Evolutionary conservation across 106 monocot species (phyloP).

Genomic region (Agapanthus africanus): DNA sequence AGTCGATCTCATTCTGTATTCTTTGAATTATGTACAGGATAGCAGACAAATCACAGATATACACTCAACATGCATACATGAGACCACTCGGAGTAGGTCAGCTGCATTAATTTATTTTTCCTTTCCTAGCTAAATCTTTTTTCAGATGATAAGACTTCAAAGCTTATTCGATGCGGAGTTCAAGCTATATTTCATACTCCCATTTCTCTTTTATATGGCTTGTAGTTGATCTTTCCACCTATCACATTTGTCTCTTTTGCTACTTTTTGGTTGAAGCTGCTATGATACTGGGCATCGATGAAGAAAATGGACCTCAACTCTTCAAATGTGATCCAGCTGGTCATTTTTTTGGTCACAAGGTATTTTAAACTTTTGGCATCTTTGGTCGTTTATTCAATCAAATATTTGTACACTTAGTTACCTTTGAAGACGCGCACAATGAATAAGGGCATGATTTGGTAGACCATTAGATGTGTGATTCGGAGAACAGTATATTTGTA

Average conservation of each 20-base stretch:
- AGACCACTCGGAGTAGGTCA: conserved; percentile 1
- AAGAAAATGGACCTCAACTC: conserved; percentile 93
- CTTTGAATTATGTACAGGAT: conserved; percentile 24
- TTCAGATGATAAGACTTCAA: not conserved
- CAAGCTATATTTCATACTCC: not conserved
- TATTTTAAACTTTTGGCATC: conserved; percentile 17
- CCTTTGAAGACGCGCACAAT: not conserved
- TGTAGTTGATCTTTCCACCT: not conserved
- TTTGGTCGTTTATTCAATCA: not conserved
- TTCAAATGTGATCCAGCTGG: conserved; percentile 99
- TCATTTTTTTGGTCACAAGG: conserved; percentile 99
- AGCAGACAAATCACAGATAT: no score
- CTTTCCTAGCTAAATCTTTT: not conserved
- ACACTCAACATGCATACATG: conserved; percentile 74
- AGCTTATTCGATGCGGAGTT: no score
- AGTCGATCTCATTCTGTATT: not conserved
- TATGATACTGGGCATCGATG: conserved; percentile 94
- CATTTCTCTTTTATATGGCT: not conserved
- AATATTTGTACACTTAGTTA: not conserved
- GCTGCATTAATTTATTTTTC: conserved; percentile 10
- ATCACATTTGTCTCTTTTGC: not conserved
- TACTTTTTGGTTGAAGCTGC: conserved; percentile 45
- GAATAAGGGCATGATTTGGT: not conserved
- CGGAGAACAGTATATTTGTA: not conserved
- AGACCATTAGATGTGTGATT: not conserved